Conservation (phyloP, 352 stramenopile genomes). For the Paralagenidium karlingii region DNA sequence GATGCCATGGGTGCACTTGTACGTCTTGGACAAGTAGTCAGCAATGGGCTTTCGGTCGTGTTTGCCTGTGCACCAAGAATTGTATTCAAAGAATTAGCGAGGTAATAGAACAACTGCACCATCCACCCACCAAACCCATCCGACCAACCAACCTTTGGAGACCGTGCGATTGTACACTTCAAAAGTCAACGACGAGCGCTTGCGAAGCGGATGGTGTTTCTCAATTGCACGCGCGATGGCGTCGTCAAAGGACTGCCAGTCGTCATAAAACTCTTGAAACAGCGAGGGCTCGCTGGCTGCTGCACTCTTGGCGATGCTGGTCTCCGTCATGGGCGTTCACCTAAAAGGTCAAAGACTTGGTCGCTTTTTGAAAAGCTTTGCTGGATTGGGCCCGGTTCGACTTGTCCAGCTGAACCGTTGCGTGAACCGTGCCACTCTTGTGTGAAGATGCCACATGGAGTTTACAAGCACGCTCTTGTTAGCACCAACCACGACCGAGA, state of each 20-base stretch:
- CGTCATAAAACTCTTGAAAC: conserved; percentile 64
- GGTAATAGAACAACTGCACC: neutral
- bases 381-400: too few relatives aligned
- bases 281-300: conserved; percentile 21
- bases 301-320: too few relatives aligned
- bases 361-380: too few relatives aligned
- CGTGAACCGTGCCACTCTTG: too few relatives aligned
- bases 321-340: too few relatives aligned
- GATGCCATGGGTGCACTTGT: conserved; percentile 76
- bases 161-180: conserved; percentile 80
- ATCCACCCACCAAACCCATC: neutral
- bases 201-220: conserved; percentile 62
- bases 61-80: conserved; percentile 12
- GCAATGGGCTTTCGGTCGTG: conserved; percentile 62
- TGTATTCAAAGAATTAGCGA: neutral
- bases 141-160: conserved; percentile 30
- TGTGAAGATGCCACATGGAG: too few relatives aligned
- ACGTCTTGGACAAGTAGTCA: conserved; percentile 72
- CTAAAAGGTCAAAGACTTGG: too few relatives aligned
- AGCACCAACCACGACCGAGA: too few relatives aligned
- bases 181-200: conserved; percentile 72
- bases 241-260: conserved; percentile 55
- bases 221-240: conserved; percentile 45
- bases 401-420: too few relatives aligned
- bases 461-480: too few relatives aligned